Base-by-base conservation (phyloP, 2,329 filamentous ascomycete species). In the Sporothrix mexicana region DNA sequence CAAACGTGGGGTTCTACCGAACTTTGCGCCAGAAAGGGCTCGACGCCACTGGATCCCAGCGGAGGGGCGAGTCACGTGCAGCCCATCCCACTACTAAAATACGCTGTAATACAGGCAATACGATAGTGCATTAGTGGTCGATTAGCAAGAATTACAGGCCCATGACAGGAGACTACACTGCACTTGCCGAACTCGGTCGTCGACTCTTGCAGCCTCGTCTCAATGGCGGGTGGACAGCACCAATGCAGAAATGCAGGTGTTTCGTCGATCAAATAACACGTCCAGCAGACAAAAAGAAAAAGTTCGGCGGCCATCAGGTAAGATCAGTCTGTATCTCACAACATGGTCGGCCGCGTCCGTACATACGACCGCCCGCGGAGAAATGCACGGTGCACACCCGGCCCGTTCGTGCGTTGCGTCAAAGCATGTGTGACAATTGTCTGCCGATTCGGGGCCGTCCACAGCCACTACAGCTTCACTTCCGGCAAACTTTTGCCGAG, bases 391-490 rank as follows among this genome's bases (percentile, higher is more conserved):
- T 51, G 45, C 43, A 6, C 23, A 23, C 20, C 13, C 15, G 61
- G 25, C n/a, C 43, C 41, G 10, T n/a, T 20, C 15, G 43, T 17
- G 20, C 20, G n/a, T 41, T 49, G 12, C 12, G 5, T 17, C 30
- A 20, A 9, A 41, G 12, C 17, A 15, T n/a, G 36, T 8, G 15
- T 61, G 13, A 3, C 23, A 47, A 4, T 10, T 30, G 12, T 17
- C 15, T 17, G 66, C 66, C 66, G 47, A 53, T 68, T 68, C 66
- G 66, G 64, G 23, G 23, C 64, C 64, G 64, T 25, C 13, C 5
- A 20, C 61, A 10, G 43, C 41, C 20, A 45, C 41, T 36, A 47
- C 1, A 10, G 15, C n/a, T 15, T 45, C 9, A 7, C n/a, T 49
- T 7, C n/a, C 43, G 45, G 43, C 51, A 51, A 51, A 36, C n/a